Evolutionary conservation across 2,329 filamentous ascomycete species (phyloP), one percentile per base, ranked within the genome.

Genomic region (Mollisia scopiformis): DNA sequence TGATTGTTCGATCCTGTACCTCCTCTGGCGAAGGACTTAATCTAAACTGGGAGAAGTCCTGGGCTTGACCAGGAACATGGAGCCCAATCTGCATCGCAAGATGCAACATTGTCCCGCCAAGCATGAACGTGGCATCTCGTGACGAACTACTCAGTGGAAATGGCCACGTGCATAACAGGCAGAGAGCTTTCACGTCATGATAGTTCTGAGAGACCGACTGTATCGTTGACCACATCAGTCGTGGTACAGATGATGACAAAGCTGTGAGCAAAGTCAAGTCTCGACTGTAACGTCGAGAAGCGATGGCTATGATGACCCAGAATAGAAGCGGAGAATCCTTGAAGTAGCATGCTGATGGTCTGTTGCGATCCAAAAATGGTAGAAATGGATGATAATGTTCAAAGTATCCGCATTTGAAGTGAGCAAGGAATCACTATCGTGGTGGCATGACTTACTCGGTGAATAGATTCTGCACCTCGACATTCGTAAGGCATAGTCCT

Each of bases 31-130:
- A 67, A 89, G 88, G 43, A 92, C 78, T 66, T 37, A 37, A 91
- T 87, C 30, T 87, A 35, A 89, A 87, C 55, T 89, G 80, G 1
- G 88, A 91, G 72, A 93, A 93, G 74, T 93, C 90, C 71, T 92
- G 89, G 52, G 89, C 89, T 71, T 92, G 88, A 53, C 89, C 90
- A 6, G 90, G 90, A 43, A 89, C 84, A 70, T 93, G 90, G 51
- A 93, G 79, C 19, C 90, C 90, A 64, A 92, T 90, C 66, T 91
- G 89, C 67, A 90, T 91, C 16, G 90, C 90, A n/a, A 90, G 86
- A 76, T 92, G 91, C 84, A 92, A 91, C 88, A 92, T 91, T 64
- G 90, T 84, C 41, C 90, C 90, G 19, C 58, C 62, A 10, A 69
- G 58, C 57, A 67, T 66, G 28, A 67, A 68, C 10, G 68, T 66